A percentile compares a stretch with the other conserved stretches of the same genome.
phyloP scores from a whole-genome alignment of 805 yeast genomes.

The Candida railenensis region DNA sequence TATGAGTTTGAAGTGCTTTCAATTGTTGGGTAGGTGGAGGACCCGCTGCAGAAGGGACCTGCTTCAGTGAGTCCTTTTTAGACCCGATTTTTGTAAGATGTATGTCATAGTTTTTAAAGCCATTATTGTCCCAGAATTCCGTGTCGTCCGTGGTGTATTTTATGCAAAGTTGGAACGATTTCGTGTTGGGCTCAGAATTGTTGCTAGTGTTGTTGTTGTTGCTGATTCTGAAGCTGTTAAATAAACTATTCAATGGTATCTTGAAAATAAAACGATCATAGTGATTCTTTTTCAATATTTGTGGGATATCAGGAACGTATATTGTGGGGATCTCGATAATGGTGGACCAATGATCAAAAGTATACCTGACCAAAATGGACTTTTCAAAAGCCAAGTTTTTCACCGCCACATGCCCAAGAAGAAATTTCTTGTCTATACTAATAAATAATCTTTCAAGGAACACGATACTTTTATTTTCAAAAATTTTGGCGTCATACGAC shows the following conservation, averaged over 20 bases:
- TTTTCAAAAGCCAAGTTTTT: slow-evolving; percentile 71
- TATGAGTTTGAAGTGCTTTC: slow-evolving; percentile 15
- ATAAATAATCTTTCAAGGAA: slow-evolving; percentile 66
- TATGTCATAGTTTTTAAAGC: slow-evolving; percentile 55
- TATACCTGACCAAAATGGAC: slow-evolving; percentile 65
- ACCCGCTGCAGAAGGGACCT: neutral
- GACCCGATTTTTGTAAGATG: slow-evolving; percentile 28
- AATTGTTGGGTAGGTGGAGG: slow-evolving; percentile 3
- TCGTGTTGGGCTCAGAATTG: slow-evolving; percentile 15
- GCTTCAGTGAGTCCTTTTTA: slow-evolving; percentile 1
- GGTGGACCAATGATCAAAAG: slow-evolving; percentile 78
- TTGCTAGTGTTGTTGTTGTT: slow-evolving; percentile 5
- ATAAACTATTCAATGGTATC: slow-evolving; percentile 47
- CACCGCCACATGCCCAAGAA: slow-evolving; percentile 78
- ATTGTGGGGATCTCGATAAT: slow-evolving; percentile 65
- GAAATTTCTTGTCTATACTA: slow-evolving; percentile 52
- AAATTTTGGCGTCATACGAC: slow-evolving; percentile 46
- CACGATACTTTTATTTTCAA: slow-evolving; percentile 37
- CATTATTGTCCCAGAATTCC: slow-evolving; percentile 81
- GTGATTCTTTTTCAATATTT: slow-evolving; percentile 44
- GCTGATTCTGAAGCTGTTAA: slow-evolving; percentile 27
- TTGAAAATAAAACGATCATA: slow-evolving; percentile 75
- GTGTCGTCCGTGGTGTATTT: slow-evolving; percentile 46
- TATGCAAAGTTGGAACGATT: slow-evolving; percentile 50
- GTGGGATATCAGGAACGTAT: slow-evolving; percentile 57